Conservation (phyloP, 2,329 filamentous ascomycete species). For the Westerdykella sp. region DNA sequence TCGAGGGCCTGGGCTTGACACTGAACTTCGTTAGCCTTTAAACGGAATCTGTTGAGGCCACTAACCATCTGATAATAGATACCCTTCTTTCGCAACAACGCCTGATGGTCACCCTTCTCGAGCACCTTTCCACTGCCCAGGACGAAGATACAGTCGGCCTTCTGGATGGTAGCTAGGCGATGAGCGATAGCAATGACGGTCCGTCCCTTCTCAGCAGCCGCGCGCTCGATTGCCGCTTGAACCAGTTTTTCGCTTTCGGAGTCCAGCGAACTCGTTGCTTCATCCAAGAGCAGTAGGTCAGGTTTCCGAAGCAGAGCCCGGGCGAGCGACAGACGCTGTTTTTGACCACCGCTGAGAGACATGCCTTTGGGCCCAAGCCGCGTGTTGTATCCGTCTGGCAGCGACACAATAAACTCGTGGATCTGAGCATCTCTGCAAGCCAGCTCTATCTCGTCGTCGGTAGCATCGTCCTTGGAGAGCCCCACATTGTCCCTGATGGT, state of each 20-base stretch:
- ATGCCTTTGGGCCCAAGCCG: conserved; percentile 33
- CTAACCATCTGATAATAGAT: conserved; percentile 35
- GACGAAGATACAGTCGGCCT: conserved; percentile 30
- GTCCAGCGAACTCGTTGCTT: conserved; percentile 21
- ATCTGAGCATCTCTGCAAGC: conserved; percentile 35
- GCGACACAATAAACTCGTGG: conserved; percentile 33
- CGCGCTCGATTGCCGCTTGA: conserved; percentile 20
- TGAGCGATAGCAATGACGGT: conserved; percentile 24
- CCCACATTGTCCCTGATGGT: conserved; percentile 38
- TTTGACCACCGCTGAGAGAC: conserved; percentile 31
- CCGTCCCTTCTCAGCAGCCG: conserved; percentile 12
- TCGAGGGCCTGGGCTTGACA: conserved; percentile 37
- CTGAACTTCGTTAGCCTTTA: conserved; percentile 13
- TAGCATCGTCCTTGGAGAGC: conserved; percentile 27
- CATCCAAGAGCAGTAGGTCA: conserved; percentile 30
- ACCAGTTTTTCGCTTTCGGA: conserved; percentile 20
- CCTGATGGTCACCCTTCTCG: conserved; percentile 25
- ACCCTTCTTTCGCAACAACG: conserved; percentile 22
- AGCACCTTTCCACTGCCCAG: conserved; percentile 20
- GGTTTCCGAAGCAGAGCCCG: conserved; percentile 29
- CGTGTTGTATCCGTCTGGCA: conserved; percentile 33
- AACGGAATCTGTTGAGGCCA: neutral
- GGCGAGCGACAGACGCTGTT: conserved; percentile 31
- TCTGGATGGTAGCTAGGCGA: conserved; percentile 27
- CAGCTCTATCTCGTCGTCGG: conserved; percentile 23